Evolutionary conservation across 768 basidiomycete genomes (phyloP).

Genomic region (Lactarius pseudohatsudake): DNA sequence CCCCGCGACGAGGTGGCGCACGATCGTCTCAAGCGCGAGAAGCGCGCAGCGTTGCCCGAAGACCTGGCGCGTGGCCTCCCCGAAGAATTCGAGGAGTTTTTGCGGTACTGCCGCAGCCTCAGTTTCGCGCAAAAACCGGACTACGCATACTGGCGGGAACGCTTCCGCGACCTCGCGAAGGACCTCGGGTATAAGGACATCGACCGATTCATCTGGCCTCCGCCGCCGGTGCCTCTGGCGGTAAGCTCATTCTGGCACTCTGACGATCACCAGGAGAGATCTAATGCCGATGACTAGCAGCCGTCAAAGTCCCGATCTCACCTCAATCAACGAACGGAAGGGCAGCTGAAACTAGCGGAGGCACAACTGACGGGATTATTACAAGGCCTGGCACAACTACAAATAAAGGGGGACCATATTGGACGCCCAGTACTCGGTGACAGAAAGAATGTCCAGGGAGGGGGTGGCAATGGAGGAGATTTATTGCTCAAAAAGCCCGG

Average conservation of each 20-base stretch:
- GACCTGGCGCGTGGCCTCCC: conserved; percentile 69
- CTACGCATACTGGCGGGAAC: conserved; percentile 62
- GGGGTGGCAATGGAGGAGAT: background rate
- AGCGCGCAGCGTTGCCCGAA: conserved; percentile 58
- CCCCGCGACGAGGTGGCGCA: conserved; percentile 69
- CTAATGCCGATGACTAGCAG: conserved; percentile 9
- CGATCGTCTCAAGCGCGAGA: conserved; percentile 61
- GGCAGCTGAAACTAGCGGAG: background rate
- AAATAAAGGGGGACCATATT: conserved; percentile 39
- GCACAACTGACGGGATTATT: conserved; percentile 11
- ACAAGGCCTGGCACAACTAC: conserved; percentile 20
- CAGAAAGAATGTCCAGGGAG: conserved; percentile 26
- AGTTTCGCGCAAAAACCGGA: conserved; percentile 69
- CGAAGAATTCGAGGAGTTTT: conserved; percentile 71
- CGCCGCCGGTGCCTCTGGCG: conserved; percentile 33
- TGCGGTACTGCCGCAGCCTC: conserved; percentile 68
- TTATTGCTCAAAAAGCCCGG: conserved; percentile 24
- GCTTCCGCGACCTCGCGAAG: conserved; percentile 60
- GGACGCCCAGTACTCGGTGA: conserved; percentile 25
- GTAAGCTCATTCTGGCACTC: conserved; percentile 30
- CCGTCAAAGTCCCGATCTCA: conserved; percentile 34
- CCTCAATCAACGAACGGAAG: conserved; percentile 31
- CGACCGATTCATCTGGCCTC: conserved; percentile 74
- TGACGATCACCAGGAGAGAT: background rate
- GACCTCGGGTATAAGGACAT: conserved; percentile 57